Conservation (phyloP, 1,139 yeast species). For the Blastobotrys elegans region DNA sequence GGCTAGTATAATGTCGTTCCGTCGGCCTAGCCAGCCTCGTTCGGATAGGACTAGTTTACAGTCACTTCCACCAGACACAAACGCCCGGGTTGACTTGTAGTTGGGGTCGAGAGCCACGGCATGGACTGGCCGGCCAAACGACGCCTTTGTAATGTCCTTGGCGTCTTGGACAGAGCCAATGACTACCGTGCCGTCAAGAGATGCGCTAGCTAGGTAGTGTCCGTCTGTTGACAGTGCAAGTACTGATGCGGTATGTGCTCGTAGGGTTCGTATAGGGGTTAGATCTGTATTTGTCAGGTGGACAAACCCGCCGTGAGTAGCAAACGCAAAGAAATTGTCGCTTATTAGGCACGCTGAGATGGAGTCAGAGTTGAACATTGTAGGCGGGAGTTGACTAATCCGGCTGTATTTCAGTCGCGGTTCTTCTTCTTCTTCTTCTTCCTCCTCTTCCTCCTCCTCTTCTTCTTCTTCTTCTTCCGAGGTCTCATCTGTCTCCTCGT, state of each 20-base stretch:
- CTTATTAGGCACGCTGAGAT: slow-evolving; percentile 63
- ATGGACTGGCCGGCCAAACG: slow-evolving; percentile 84
- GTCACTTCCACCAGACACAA: slow-evolving; percentile 85
- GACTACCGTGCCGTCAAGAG: slow-evolving; percentile 90
- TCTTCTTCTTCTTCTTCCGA: slow-evolving; percentile 11
- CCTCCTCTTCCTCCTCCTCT: slow-evolving; percentile 13
- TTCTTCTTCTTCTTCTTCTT: slow-evolving; percentile 42
- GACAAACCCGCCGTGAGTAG: slow-evolving; percentile 82
- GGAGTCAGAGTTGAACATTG: slow-evolving; percentile 69
- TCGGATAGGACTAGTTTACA: slow-evolving; percentile 76
- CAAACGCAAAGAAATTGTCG: slow-evolving; percentile 64
- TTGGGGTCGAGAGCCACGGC: slow-evolving; percentile 76
- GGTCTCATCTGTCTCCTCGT: slow-evolving; percentile 8
- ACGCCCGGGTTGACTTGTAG: slow-evolving; percentile 55
- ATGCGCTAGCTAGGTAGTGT: slow-evolving; percentile 70
- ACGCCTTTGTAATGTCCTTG: slow-evolving; percentile 65
- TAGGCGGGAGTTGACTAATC: slow-evolving; percentile 56
- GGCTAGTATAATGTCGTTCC: slow-evolving; percentile 62
- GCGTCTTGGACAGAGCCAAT: slow-evolving; percentile 65
- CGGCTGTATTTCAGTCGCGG: slow-evolving; percentile 74
- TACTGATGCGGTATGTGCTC: slow-evolving; percentile 84
- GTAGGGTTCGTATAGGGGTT: slow-evolving; percentile 58
- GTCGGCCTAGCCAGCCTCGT: slow-evolving; percentile 79
- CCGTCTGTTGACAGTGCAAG: slow-evolving; percentile 68
- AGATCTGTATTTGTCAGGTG: slow-evolving; percentile 62